Conservation (phyloP, 768 basidiomycete species). For the Fomitopsis serialis region DNA sequence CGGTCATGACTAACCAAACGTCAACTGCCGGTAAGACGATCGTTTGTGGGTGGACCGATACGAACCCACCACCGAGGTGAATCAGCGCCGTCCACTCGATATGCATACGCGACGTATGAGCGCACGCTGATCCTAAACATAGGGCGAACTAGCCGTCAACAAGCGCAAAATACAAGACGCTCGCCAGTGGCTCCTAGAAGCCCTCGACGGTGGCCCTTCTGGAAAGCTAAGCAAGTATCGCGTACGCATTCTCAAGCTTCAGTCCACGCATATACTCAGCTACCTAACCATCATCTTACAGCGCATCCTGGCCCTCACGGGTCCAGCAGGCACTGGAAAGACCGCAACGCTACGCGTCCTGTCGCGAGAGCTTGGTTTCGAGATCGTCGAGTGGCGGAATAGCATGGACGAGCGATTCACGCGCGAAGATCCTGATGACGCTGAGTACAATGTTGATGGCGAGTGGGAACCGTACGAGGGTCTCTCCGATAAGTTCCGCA, state of each 20-base stretch:
- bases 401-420: constrained; percentile 45
- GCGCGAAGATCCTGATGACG: not conserved
- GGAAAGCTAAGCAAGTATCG: constrained; percentile 68
- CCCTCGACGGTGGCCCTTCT: constrained; percentile 61
- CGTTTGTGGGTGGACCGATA: constrained; percentile 30
- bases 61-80: constrained; percentile 25
- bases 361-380: constrained; percentile 66
- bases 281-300: constrained; percentile 24
- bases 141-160: constrained; percentile 79
- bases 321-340: constrained; percentile 88
- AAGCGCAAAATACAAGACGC: constrained; percentile 75
- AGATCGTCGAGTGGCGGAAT: constrained; percentile 85
- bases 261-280: not conserved
- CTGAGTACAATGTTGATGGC: constrained; percentile 34
- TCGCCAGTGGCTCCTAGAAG: constrained; percentile 67
- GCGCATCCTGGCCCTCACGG: constrained; percentile 82
- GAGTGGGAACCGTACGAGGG: constrained; percentile 35
- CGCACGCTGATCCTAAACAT: not conserved
- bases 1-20: not conserved
- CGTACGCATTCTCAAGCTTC: constrained; percentile 34
- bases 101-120: not conserved
- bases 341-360: constrained; percentile 80
- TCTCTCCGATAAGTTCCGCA: constrained; percentile 62
- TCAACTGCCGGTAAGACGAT: not conserved
- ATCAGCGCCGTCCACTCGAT: not conserved